Base-by-base conservation (phyloP, 2,329 filamentous ascomycete genomes). In the Hypoxylon sp. region DNA sequence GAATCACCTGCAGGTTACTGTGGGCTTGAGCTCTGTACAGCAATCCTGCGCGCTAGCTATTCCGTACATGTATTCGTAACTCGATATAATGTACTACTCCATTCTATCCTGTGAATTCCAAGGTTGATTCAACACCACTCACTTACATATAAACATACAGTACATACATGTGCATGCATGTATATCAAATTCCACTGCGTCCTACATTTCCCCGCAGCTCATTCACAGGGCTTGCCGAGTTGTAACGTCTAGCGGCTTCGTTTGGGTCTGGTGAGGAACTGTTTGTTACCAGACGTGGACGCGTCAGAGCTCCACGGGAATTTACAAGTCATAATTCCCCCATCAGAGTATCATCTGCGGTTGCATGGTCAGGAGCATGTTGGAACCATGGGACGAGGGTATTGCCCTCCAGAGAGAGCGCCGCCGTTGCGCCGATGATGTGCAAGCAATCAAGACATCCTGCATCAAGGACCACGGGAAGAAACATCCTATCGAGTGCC, bases 381-480 rank as follows among this genome's bases (percentile, higher is more conserved):
- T 76, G 49, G 75, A 77, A 22, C 73, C 74, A 3, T 77, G 74
- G 75, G 74, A 76, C 55, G 75, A 77, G 62, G 67, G 74, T 32
- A 70, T 76, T 30, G 70, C 71, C 12, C 72, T 74, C 36, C 70
- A 73, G 56, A 75, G 69, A 63, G 75, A 76, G 48, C 72, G 70
- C 14, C 71, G 69, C 18, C 73, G 77, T 42, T 83, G 82, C 64
- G 74, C 77, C 38, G 74, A 79, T 14, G 80, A 83, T 56, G 75
- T 84, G 18, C 74, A 80, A 30, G 75, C 74, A 3, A 78, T 86
- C 64, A 82, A 79, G 64, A 70, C 71, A 16, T 72, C 75, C n/a
- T 86, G 85, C 71, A 70, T 72, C 20, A 73, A 75, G 30, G 77
- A 81, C 14, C 84, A 84, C 66, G 76, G 74, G 42, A 81, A 82